A percentile compares a stretch with the other conserved stretches of the same genome.
These are phyloP conservation scores for Citrus maxima DNA, from an alignment of 345 rosid species.

Conservation along the genomic window DNA sequence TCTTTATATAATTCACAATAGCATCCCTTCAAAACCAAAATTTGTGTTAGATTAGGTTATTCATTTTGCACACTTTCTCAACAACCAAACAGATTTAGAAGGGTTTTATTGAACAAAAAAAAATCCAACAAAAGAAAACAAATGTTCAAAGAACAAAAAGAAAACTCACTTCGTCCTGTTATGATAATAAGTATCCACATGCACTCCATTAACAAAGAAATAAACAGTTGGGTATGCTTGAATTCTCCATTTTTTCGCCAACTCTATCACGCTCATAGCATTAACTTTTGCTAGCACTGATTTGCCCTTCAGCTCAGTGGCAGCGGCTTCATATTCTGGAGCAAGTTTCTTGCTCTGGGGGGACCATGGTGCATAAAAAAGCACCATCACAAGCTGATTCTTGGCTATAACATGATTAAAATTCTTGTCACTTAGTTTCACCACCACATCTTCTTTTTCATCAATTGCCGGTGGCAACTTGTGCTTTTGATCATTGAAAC, in stretches of 20 bases:
- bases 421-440: conserved; percentile 10
- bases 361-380: conserved; percentile 20
- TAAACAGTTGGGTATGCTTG: neutral
- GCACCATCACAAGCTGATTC: conserved; percentile 18
- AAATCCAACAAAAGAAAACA: neutral
- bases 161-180: conserved; percentile 8
- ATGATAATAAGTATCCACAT: neutral
- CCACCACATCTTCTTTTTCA: conserved; percentile 9
- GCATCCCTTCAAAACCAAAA: conserved; percentile 11
- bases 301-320: conserved; percentile 20
- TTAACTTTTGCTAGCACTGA: conserved; percentile 22
- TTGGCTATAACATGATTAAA: conserved; percentile 15
- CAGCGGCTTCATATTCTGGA: conserved; percentile 25
- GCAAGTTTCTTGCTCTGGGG: neutral
- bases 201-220: conserved; percentile 13
- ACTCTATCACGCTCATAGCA: neutral
- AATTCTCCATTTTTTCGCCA: neutral
- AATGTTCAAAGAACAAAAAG: no score
- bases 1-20: neutral
- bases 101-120: neutral
- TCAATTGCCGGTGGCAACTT: neutral
- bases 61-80: neutral
- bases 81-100: neutral
- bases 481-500: neutral
- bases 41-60: no score